Evolutionary conservation across 2,329 filamentous ascomycete species (phyloP), one percentile per base, ranked within the genome.

Genomic region (Didymella keratinophila): DNA sequence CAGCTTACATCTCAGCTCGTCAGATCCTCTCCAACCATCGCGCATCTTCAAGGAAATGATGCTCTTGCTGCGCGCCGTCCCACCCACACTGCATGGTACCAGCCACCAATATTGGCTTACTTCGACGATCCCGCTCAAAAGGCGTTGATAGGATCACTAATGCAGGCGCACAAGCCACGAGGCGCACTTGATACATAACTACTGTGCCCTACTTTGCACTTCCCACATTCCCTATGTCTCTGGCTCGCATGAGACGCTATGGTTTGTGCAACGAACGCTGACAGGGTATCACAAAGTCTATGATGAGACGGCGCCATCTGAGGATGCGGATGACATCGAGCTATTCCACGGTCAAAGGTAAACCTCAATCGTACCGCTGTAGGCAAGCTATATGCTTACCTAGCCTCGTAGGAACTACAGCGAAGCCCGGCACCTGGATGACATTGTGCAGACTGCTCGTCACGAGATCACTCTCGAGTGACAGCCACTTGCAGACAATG

Each of bases 201-300:
- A 20, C n/a, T 20, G 5, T n/a, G 18, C 18, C n/a, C 36, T 37
- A 6, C n/a, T 14, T 37, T 37, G 14, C 34, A 14, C 12, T 36
- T 3, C 8, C 7, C 9, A 8, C 10, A 18, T 32, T 8, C 30
- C 11, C 12, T 8, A 32, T 14, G 9, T n/a, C 16, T 37, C 36
- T 20, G 18, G 8, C 7, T n/a, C 36, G 14, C n/a, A 42, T 39
- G 32, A 39, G 5, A 21, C 11, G 14, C 8, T 18, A 54, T 54
- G 51, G 51, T 47, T 47, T 7, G 45, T 55, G 21, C 37, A 55
- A 6, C 18, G 52, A 39, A n/a, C 44, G 25, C 52, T 28, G 2
- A 44, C 44, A 3, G 45, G 51, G 0, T 54, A 54, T 30, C 44
- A 45, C 20, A 55, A 44, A 16, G 36, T 52, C 18, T 27, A 25